Conservation (phyloP, 2,329 filamentous ascomycete species). For the Fusarium buharicum region DNA sequence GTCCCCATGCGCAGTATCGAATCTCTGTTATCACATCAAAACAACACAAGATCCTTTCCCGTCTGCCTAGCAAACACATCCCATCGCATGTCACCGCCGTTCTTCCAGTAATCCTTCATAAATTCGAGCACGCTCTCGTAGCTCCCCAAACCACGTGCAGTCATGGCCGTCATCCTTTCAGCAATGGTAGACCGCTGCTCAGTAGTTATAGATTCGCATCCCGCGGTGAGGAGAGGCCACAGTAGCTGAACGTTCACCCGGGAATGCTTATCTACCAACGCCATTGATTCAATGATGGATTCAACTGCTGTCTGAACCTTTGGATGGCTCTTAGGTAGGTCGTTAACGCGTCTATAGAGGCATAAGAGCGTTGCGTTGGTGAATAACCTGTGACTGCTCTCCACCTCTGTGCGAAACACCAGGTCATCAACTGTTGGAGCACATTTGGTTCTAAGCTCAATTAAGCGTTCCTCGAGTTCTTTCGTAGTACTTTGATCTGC, state of each 20-base stretch:
- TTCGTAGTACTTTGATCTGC: no score
- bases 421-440: neutral
- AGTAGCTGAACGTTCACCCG: conserved; percentile 2
- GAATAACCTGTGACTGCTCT: neutral
- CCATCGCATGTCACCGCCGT: conserved; percentile 5
- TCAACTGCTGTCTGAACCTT: neutral
- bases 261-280: neutral
- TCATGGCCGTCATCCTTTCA: conserved; percentile 13
- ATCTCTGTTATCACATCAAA: neutral
- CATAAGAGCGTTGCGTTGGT: conserved; percentile 11
- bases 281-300: neutral
- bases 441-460: neutral
- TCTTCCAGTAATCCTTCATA: conserved; percentile 20
- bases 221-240: conserved; percentile 17
- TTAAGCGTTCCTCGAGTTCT: neutral
- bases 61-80: conserved; percentile 16
- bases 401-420: neutral
- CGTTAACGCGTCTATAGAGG: conserved; percentile 1
- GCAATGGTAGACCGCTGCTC: neutral
- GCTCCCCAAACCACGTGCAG: conserved; percentile 2
- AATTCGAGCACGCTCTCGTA: conserved; percentile 9
- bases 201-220: conserved; percentile 8
- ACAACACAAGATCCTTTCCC: conserved; percentile 14
- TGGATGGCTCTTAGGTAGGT: neutral
- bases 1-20: no score